Evolutionary conservation across 768 basidiomycete species (phyloP), one percentile per base, ranked within the genome.

Genomic region (Tulasnella calospora): DNA sequence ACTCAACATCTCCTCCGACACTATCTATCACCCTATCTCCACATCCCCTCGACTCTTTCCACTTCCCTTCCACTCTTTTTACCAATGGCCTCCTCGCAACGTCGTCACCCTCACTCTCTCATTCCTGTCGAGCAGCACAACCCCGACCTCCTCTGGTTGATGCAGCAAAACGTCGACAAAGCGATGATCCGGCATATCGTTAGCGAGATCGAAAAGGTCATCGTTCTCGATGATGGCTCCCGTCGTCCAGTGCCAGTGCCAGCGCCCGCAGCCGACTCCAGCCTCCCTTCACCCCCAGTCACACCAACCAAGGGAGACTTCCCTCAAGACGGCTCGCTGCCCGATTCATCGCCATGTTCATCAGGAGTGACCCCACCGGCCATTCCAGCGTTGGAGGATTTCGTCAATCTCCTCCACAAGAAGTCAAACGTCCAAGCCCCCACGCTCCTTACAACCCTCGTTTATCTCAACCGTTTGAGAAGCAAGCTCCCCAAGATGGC

Each of bases 171-270:
- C 38, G 94, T 98, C 71, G 90, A 94, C 7, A 86, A 88, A 83
- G 93, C 95, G 79, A 96, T 98, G 92, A 89, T 98, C 83, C 83
- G 89, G 78, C 91, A 94, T 85, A 89, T 99, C 81, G 94, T 95
- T 74, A 89, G 90, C 83, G 90, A 91, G 86, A 89, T 92, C 67
- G 89, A 89, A 80, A 89, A 88, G 79, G 92, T 94, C 80, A 93
- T 98, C 84, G 88, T 87, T 78, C 87, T 94, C 76, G 89, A 90
- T 44, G 88, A 88, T 82, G 90, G 90, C 74, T 86, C 80, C 81
- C 61, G 61, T 67, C 61, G 61, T 67, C 27, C 61, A 30, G 27
- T 27, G 2, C 61, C 33, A 67, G 83, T 83, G 77, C 85, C 81
- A 36, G 79, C 82, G 77, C 85, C 81, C 38, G 79, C 82, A 38